Evolutionary conservation across 1,284 basidiomycete species (phyloP), one percentile per base, ranked within the genome.

Genomic region (Ustilago bromivora): DNA sequence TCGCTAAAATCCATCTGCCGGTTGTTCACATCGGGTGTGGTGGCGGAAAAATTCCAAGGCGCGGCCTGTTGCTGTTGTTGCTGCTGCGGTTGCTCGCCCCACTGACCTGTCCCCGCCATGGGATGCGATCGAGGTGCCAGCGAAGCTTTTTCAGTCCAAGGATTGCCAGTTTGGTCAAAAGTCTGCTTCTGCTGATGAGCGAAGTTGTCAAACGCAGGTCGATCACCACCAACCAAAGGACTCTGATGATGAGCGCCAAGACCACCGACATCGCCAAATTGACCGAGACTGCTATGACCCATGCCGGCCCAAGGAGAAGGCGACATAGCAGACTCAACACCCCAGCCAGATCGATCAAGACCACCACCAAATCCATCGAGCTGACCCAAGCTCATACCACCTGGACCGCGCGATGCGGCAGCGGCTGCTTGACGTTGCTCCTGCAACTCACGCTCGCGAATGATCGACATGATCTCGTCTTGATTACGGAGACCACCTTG

Each of bases 401-500:
- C 66, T 1, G 57, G 71, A 15, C 68, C 75, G 28, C 78, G 75
- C 53, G 58, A 56, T 23, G 66, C 68, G n/a, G 70, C 58, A 41
- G 71, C 78, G 11, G 74, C 78, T 17, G 75, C 74, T 11, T 76
- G 76, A 54, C 73, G 69, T 55, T 81, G 80, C 41, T 82, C 78
- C 36, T 80, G 72, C 57, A 82, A 9, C 56, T 82, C 80, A 23
- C 80, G 71, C 55, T 82, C 78, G 19, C 80, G 72, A 34, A 79
- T 57, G 31, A 80, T 63, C 15, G 69, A 66, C 17, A 80, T 62
- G 59, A 78, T 64, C 17, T 80, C 80, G 19, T 82, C 80, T 47
- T 76, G 80, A 32, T 65, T 70, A n/a, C 75, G 78, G 35, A 78
- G 47, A 19, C 67, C 71, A 10, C 57, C 62, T 34, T 71, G 63